These are phyloP conservation scores for Tylopilus sp. DNA, from an alignment of 768 basidiomycete species.

Conservation along the genomic window DNA sequence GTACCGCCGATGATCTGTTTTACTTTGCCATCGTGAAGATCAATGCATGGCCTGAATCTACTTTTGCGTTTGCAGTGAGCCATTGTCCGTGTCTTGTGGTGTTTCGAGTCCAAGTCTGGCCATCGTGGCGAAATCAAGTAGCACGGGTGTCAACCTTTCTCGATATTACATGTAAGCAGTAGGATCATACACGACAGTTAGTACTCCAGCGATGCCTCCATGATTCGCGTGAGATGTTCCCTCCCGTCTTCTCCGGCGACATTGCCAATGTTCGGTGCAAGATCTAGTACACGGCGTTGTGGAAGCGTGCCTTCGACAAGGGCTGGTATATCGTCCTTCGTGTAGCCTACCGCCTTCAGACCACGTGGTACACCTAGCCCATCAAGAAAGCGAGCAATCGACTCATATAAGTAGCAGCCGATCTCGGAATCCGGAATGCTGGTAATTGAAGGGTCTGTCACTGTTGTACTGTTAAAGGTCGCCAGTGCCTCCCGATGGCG, in stretches of 20 bases:
- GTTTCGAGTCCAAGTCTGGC: neutral
- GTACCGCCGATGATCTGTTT: constrained; percentile 99
- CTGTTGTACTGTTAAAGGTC: constrained; percentile 68
- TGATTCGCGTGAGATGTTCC: constrained; percentile 77
- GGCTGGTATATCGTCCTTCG: constrained; percentile 56
- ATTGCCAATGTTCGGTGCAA: constrained; percentile 88
- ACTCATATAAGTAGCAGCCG: constrained; percentile 76
- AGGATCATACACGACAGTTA: constrained; percentile 29
- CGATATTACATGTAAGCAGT: constrained; percentile 7
- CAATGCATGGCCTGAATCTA: constrained; percentile 90
- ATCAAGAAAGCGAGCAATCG: constrained; percentile 87
- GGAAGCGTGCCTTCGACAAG: constrained; percentile 92
- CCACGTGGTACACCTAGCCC: constrained; percentile 82
- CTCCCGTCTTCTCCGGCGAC: constrained; percentile 78
- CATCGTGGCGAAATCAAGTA: neutral
- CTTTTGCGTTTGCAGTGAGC: constrained; percentile 31
- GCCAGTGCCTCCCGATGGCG: constrained; percentile 88
- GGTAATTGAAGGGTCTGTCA: constrained; percentile 66
- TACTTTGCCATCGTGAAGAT: constrained; percentile 92
- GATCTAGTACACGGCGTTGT: constrained; percentile 86
- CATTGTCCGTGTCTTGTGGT: constrained; percentile 12
- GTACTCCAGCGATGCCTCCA: constrained; percentile 78
- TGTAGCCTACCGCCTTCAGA: constrained; percentile 77
- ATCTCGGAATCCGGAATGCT: constrained; percentile 77
- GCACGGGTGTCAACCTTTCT: no score